Evolutionary conservation across 2,329 filamentous ascomycete genomes (phyloP).

Genomic region (Zymoseptoria pseudotritici): DNA sequence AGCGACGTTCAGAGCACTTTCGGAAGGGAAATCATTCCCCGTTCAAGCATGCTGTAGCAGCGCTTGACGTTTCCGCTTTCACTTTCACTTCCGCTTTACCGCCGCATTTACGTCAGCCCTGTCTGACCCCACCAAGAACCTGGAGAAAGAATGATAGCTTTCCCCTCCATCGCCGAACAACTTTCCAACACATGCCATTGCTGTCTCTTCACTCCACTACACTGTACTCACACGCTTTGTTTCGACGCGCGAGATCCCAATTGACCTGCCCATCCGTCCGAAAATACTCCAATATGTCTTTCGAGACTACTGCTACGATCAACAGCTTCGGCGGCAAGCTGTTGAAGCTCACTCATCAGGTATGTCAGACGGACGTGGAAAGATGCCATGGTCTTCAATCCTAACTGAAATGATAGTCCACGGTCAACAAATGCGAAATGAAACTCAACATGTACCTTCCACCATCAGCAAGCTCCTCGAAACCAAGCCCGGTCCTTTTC

Average conservation of each 20-base stretch:
- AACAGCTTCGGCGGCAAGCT: conserved; percentile 89
- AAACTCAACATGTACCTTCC: conserved; percentile 87
- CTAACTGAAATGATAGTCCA: conserved; percentile 45
- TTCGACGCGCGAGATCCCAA: neutral
- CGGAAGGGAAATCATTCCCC: neutral
- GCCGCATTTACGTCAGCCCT: conserved; percentile 2
- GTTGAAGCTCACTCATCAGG: conserved; percentile 77
- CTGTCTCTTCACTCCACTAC: neutral
- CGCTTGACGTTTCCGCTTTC: neutral
- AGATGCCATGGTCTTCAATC: neutral
- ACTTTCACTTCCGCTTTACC: neutral
- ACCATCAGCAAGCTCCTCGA: conserved; percentile 53
- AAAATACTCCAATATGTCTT: conserved; percentile 54
- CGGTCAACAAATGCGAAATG: conserved; percentile 79
- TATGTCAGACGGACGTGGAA: conserved; percentile 3
- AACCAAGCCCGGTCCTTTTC: conserved; percentile 75
- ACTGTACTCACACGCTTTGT: neutral
- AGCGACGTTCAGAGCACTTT: neutral
- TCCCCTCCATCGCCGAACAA: neutral
- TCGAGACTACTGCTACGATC: conserved; percentile 85
- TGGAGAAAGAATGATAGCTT: conserved; percentile 3
- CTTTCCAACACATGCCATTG: conserved; percentile 6
- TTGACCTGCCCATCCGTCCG: neutral
- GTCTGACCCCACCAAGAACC: neutral
- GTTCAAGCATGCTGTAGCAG: neutral